Base-by-base conservation (phyloP, 768 basidiomycete genomes). In the Amanita pseudoporphyria region DNA sequence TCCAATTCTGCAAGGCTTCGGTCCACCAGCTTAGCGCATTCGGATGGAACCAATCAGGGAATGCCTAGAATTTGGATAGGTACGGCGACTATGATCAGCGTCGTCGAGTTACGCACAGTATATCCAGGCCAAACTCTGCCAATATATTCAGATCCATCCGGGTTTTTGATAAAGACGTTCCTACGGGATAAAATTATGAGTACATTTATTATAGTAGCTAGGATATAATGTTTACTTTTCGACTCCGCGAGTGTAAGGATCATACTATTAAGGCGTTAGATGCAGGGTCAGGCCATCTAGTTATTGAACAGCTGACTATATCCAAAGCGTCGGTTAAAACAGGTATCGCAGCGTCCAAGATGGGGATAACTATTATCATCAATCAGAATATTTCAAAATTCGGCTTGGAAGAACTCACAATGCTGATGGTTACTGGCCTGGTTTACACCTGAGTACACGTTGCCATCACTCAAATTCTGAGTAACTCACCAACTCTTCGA, bases 61-160 rank as follows among this genome's bases (percentile, higher is more conserved):
- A 64, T 19, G 62, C 65, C 54, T 63, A 21, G 28, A n/a, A 44
- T 21, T n/a, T 5, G 14, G 9, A 5, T 12, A 49, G 14, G 16
- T 6, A 31, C 16, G 26, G n/a, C 19, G 18, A 21, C 19, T 28
- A 43, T 4, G 21, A 35, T 33, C 45, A 32, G 36, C 16, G 32
- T 14, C 24, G 7, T 9, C 31, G n/a, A 42, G 36, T 13, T 16
- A 58, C 71, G 14, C 31, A 79, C 83, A 6, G 82, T 81, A 62
- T 77, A 82, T 19, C 86, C 84, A 13, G 86, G 84, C 85, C 83
- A 88, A 7, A 87, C 85, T 58, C 81, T 72, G 9, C 87, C 87
- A 1, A 86, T 59, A 61, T 84, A 88, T 56, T 81, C 74, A 32
- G 79, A 73, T 0, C 79, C 81, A 57, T 89, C 81, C 0, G 81